phyloP scores from a whole-genome alignment of 2,329 filamentous ascomycete species.

The Fusarium equiseti region DNA sequence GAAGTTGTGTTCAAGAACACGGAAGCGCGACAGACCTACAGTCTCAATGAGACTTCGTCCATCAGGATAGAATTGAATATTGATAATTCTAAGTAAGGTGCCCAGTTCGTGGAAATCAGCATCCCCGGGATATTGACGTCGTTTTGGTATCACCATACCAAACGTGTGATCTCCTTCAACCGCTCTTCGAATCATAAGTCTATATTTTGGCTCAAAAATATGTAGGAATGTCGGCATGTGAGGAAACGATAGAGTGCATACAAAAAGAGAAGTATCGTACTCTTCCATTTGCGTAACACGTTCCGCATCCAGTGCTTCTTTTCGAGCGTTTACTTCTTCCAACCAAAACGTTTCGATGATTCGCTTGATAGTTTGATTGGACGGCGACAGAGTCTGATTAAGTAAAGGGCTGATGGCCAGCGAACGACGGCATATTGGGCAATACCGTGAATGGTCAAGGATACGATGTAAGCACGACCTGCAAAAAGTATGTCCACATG shows the following conservation, averaged over 20 bases:
- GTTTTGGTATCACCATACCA: conserved; percentile 84
- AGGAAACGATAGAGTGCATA: conserved; percentile 86
- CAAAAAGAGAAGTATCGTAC: conserved; percentile 77
- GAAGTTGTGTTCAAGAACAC: conserved; percentile 71
- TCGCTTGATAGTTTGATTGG: conserved; percentile 72
- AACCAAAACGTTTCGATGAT: conserved; percentile 78
- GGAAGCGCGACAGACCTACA: conserved; percentile 81
- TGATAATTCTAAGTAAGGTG: conserved; percentile 81
- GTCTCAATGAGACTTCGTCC: conserved; percentile 87
- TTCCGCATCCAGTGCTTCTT: conserved; percentile 67
- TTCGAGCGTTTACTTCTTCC: conserved; percentile 70
- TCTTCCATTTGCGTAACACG: conserved; percentile 67
- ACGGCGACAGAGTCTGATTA: conserved; percentile 57
- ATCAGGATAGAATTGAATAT: conserved; percentile 79
- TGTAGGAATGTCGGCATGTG: conserved; percentile 87
- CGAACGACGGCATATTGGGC: conserved; percentile 81
- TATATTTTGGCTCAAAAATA: conserved; percentile 92
- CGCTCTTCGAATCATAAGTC: conserved; percentile 86
- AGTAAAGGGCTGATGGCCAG: conserved; percentile 65
- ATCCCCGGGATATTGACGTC: conserved; percentile 54
- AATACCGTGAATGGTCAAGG: conserved; percentile 81
- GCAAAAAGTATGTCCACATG: conserved; percentile 92
- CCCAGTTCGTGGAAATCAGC: conserved; percentile 77
- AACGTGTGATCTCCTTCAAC: conserved; percentile 81
- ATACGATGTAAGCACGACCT: conserved; percentile 81